Evolutionary conservation across 192 early-diverging fungal genomes (phyloP), one percentile per base, ranked within the genome.

Genomic region (Podila epicladia): DNA sequence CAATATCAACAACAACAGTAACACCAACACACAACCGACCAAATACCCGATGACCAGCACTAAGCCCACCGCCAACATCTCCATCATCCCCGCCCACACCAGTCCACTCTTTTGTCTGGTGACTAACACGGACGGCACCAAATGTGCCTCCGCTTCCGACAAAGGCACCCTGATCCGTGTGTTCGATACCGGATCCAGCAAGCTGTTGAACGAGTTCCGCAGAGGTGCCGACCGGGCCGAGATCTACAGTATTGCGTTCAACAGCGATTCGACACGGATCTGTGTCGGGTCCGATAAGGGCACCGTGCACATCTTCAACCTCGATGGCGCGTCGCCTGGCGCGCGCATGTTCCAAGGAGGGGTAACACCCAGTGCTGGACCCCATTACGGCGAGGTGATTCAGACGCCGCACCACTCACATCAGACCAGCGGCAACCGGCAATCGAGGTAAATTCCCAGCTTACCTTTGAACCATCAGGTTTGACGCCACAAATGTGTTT

Each of bases 111-210:
- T 93, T 69, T 92, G 89, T 55, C 82, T 98, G 19, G 92, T 95
- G 3, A 79, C 96, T 38, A 96, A 94, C 31, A 72, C 82, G 19
- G 89, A 93, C 57, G 97, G 96, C 45, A 82, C 85, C 29, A 93
- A 93, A 80, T 88, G 96, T 37, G 96, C 96, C 37, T 93, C 93
- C 48, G 92, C 96, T 26, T 94, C 92, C 55, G 93, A 95, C 38
- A 95, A 94, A 66, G 97, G 96, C 33, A 99, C 97, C 4, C 85
- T 99, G 19, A 92, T 99, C 51, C 87, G 97, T 20, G 93, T 99
- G 19, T 99, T 94, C 69, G 91, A 95, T 74, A 91, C 92, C 0
- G 71, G 86, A 55, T 90, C 91, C 9, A 91, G 94, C 31, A 85
- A 89, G 22, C 87, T 96, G 26, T 70, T 95, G 37, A 87, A 95